phyloP scores from a whole-genome alignment of 257 asterid species.

The Solanum pennellii region DNA sequence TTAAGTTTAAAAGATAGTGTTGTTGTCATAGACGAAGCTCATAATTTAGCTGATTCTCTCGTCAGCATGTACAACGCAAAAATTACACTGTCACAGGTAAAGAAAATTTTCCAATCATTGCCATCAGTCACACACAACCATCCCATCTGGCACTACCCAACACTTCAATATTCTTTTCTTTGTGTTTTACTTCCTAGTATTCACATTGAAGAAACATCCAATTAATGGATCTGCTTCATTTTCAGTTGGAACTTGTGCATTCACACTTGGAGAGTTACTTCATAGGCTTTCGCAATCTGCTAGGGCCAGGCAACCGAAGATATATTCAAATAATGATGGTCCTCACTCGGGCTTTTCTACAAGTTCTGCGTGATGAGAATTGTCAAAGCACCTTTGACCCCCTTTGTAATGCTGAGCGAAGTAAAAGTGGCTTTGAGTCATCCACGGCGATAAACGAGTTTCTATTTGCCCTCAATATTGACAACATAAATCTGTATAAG shows the following conservation, averaged over 20 bases:
- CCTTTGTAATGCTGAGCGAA: conserved; percentile 22
- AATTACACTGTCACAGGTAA: conserved; percentile 72
- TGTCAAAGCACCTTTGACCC: conserved; percentile 14
- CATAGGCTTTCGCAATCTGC: conserved; percentile 51
- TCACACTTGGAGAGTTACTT: conserved; percentile 60
- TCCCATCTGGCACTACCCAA: not conserved
- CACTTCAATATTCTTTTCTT: not conserved
- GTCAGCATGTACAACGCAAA: conserved; percentile 81
- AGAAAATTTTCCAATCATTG: not conserved
- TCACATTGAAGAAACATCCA: conserved; percentile 1
- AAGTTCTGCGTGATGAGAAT: conserved; percentile 23
- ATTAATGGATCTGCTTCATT: conserved; percentile 1
- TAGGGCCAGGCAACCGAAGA: conserved; percentile 91
- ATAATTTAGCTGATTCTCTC: conserved; percentile 93
- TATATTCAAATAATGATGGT: conserved; percentile 83
- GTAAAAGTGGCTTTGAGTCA: conserved; percentile 24
- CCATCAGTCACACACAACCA: not conserved
- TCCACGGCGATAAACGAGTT: conserved; percentile 74
- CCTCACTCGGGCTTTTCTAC: conserved; percentile 56
- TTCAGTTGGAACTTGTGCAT: conserved; percentile 69
- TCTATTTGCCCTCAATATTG: conserved; percentile 75
- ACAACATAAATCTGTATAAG: conserved; percentile 86
- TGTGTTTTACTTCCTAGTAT: not conserved
- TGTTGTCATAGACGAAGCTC: conserved; percentile 90
- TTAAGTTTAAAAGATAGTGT: conserved; percentile 63